Conservation (phyloP, 257 asterid genomes). For the Solanum sparsipilum region DNA sequence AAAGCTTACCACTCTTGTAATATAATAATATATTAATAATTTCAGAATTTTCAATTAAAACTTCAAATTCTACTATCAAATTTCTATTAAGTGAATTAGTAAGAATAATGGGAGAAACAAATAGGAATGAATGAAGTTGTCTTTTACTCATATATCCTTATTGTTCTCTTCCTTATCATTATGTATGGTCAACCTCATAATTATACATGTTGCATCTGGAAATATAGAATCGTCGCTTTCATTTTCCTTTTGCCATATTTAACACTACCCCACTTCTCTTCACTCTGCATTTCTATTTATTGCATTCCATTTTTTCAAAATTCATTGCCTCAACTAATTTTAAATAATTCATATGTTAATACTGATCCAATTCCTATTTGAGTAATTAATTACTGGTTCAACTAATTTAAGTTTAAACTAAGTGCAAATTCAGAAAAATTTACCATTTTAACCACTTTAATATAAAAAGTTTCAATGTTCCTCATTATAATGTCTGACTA, state of each 20-base stretch:
- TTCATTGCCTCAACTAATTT: background rate
- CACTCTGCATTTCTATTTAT: background rate
- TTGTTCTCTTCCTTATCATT: background rate
- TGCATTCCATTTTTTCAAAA: background rate
- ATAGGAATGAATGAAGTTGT: background rate
- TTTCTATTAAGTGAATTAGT: too few relatives aligned
- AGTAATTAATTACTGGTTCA: background rate
- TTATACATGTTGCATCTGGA: background rate
- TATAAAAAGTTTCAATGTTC: background rate
- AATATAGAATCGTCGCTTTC: background rate
- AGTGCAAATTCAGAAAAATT: background rate
- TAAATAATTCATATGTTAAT: background rate
- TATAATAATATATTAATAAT: too few relatives aligned
- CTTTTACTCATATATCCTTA: background rate
- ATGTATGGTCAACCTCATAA: constrained; percentile 3
- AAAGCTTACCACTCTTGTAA: too few relatives aligned
- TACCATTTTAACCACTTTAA: background rate
- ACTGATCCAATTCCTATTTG: background rate
- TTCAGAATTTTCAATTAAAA: too few relatives aligned
- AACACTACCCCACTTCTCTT: background rate
- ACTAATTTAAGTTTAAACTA: background rate
- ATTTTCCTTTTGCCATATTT: background rate
- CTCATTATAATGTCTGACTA: background rate
- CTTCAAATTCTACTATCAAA: too few relatives aligned
- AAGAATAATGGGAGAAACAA: background rate